phyloP scores from a whole-genome alignment of 1,284 basidiomycete genomes.

The Naganishia sp. region DNA sequence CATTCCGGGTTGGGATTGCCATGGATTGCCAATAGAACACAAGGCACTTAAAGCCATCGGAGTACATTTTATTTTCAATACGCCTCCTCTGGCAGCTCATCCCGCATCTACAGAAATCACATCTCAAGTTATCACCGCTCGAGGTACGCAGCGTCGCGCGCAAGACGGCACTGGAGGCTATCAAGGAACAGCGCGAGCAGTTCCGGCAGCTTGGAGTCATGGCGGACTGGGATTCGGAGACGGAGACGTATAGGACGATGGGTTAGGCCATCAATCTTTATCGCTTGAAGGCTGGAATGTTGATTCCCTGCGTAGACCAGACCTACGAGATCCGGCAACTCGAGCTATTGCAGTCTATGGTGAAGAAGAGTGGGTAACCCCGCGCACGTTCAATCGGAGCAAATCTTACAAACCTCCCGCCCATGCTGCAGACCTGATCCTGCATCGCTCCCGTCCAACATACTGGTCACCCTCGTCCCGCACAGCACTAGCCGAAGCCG shows the following conservation, averaged over 20 bases:
- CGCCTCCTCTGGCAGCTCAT: constrained; percentile 1
- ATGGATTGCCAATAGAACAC: constrained; percentile 94
- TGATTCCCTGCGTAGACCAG: constrained; percentile 62
- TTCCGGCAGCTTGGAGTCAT: constrained; percentile 85
- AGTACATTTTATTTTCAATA: constrained; percentile 54
- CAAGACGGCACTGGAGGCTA: constrained; percentile 71
- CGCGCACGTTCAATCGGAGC: constrained; percentile 34
- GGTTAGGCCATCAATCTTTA: constrained; percentile 57
- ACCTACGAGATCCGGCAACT: constrained; percentile 88
- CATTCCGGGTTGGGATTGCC: constrained; percentile 97
- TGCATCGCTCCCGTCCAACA: constrained; percentile 83
- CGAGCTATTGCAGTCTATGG: constrained; percentile 83
- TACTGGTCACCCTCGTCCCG: constrained; percentile 94
- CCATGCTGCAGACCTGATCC: constrained; percentile 67
- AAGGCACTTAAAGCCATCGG: constrained; percentile 79
- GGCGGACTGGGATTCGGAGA: constrained; percentile 78
- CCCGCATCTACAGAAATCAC: constrained; percentile 40
- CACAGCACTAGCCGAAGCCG: constrained; percentile 93
- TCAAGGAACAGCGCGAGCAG: constrained; percentile 75
- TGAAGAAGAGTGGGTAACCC: constrained; percentile 65
- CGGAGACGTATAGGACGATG: constrained; percentile 81
- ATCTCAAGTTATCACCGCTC: constrained; percentile 60
- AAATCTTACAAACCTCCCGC: background rate
- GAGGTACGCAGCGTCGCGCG: constrained; percentile 74
- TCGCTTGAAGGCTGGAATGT: constrained; percentile 1